phyloP scores from a whole-genome alignment of 495 filamentous ascomycete species.

The Annulohypoxylon moriforme region DNA sequence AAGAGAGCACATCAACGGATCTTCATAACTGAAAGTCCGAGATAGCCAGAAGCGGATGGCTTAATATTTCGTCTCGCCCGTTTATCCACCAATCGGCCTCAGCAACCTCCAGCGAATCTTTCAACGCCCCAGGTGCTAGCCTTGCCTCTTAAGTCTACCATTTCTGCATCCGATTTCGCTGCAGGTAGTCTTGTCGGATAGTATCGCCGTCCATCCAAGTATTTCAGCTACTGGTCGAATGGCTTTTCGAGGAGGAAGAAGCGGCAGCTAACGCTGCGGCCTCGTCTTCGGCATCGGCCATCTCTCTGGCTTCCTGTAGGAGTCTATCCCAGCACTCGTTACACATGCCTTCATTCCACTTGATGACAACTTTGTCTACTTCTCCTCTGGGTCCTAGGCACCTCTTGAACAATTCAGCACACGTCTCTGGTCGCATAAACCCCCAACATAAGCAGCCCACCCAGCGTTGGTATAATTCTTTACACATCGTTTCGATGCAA shows the following conservation, averaged over 20 bases:
- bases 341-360: conserved; percentile 52
- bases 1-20: not conserved
- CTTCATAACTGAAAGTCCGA: not conserved
- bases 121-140: conserved; percentile 1
- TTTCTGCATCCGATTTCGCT: conserved; percentile 5
- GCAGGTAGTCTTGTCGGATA: not conserved
- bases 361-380: conserved; percentile 46
- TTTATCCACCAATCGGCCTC: conserved; percentile 11
- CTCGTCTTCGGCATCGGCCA: conserved; percentile 45
- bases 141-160: conserved; percentile 1
- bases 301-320: conserved; percentile 47
- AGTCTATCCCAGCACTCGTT: conserved; percentile 51
- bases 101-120: not conserved
- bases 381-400: conserved; percentile 49
- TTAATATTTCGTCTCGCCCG: not conserved
- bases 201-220: not conserved
- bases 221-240: conserved; percentile 19
- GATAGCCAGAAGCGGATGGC: not conserved
- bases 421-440: conserved; percentile 46
- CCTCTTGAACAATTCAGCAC: conserved; percentile 46
- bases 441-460: conserved; percentile 48
- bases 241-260: conserved; percentile 31
- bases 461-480: conserved; percentile 50
- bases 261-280: conserved; percentile 29
- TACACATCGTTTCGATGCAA: conserved; percentile 39